These are phyloP conservation scores for Hypoxylon sp. DNA, from an alignment of 2,329 filamentous ascomycete species.

Conservation along the genomic window DNA sequence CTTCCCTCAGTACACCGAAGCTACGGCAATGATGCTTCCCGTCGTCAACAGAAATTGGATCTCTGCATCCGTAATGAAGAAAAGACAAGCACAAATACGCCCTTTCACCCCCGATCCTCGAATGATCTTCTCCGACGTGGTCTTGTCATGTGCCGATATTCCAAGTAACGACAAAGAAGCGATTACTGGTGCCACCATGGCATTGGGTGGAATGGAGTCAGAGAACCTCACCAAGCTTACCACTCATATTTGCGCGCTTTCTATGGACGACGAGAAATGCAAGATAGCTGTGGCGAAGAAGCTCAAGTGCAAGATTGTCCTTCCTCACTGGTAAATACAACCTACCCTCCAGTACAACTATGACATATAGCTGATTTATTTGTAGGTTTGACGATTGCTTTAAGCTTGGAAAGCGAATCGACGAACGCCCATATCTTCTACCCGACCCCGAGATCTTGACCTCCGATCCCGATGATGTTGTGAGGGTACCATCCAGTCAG, in stretches of 20 bases:
- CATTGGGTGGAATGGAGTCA: slow-evolving; percentile 85
- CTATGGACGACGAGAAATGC: slow-evolving; percentile 77
- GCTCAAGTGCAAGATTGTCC: slow-evolving; percentile 79
- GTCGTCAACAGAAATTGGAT: slow-evolving; percentile 88
- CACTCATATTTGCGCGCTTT: slow-evolving; percentile 89
- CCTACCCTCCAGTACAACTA: slow-evolving; percentile 3
- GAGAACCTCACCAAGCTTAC: slow-evolving; percentile 75
- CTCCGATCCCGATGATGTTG: slow-evolving; percentile 61
- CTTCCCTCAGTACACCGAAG: slow-evolving; percentile 84
- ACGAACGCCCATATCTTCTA: slow-evolving; percentile 84
- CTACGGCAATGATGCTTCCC: slow-evolving; percentile 79
- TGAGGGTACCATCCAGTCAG: slow-evolving; percentile 65
- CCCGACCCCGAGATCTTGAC: slow-evolving; percentile 87
- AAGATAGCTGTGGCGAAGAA: slow-evolving; percentile 68
- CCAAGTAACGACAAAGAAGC: slow-evolving; percentile 89
- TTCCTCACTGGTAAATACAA: slow-evolving; percentile 84
- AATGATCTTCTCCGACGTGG: slow-evolving; percentile 87
- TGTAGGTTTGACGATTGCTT: slow-evolving; percentile 94
- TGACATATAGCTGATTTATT: slow-evolving; percentile 37
- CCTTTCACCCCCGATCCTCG: slow-evolving; percentile 90
- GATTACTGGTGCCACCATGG: slow-evolving; percentile 87
- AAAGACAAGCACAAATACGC: slow-evolving; percentile 78
- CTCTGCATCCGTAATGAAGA: slow-evolving; percentile 71
- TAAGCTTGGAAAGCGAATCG: slow-evolving; percentile 88
- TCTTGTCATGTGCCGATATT: slow-evolving; percentile 83